Evolutionary conservation across 2,329 filamentous ascomycete species (phyloP).

Genomic region (Fusarium liriodendri): DNA sequence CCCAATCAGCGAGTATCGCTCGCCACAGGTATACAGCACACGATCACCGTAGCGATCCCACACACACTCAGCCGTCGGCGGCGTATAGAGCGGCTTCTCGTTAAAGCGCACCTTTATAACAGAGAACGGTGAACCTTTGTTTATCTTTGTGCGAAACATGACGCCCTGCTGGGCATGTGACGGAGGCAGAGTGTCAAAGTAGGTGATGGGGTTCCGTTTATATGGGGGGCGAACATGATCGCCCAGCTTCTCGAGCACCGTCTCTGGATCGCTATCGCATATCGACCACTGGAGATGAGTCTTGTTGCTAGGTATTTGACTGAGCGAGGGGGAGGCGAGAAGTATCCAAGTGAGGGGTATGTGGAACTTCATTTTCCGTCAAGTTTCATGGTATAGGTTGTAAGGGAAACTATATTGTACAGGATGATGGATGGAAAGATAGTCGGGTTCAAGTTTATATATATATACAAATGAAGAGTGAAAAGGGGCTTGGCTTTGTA

Average conservation of each 20-base stretch:
- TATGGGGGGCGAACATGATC: constrained; percentile 24
- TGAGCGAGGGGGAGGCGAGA: background rate
- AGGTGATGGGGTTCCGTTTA: constrained; percentile 35
- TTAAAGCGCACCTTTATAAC: constrained; percentile 34
- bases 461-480: background rate
- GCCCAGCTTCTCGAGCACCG: constrained; percentile 29
- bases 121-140: constrained; percentile 27
- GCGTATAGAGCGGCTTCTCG: constrained; percentile 7
- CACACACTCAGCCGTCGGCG: constrained; percentile 23
- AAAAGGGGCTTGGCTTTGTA: background rate
- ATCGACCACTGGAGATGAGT: constrained; percentile 39
- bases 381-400: background rate
- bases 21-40: constrained; percentile 29
- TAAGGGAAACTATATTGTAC: background rate
- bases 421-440: background rate
- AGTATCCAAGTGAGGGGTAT: background rate
- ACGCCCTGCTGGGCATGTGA: constrained; percentile 31
- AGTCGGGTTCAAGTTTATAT: background rate
- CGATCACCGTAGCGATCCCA: constrained; percentile 36
- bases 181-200: constrained; percentile 36
- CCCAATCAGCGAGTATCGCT: constrained; percentile 10
- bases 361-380: constrained; percentile 14
- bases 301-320: background rate
- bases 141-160: constrained; percentile 39
- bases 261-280: constrained; percentile 26